Evolutionary conservation across 768 basidiomycete species (phyloP), one percentile per base, ranked within the genome.

Genomic region (Mycena sanguinolenta): DNA sequence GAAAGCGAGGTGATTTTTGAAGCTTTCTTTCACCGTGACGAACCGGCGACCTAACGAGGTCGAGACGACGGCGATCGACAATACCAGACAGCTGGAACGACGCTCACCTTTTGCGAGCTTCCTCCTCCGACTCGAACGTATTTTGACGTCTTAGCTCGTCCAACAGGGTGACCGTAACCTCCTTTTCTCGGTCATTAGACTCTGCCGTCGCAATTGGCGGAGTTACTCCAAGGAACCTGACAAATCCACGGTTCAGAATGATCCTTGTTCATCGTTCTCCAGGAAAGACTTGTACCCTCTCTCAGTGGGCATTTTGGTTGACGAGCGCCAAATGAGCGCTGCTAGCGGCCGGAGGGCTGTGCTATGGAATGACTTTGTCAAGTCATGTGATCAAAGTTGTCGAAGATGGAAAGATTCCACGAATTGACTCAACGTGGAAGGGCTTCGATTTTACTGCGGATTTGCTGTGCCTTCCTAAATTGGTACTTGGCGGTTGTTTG

Each of bases 61-160:
- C 34, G 34, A 50, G 49, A 44, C 50, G 53, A 63, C 32, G 53
- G 36, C 52, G 57, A 69, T 53, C 46, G 46, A 57, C 39, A 44
- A 55, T 21, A 44, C 17, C 17, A 3, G 50, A 34, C 38, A 60
- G 27, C 52, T 13, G 55, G 36, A 9, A 66, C 70, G 65, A 63
- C 60, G 46, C 93, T 84, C 79, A 98, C 97, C 97, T 91, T 70
- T 89, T 92, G 80, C 92, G 89, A 30, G 94, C 87, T 80, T 98
- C 96, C 63, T 95, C 92, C 71, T 95, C 94, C 58, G 87, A 91
- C 82, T 98, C 97, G 80, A 98, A 97, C 2, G 92, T 92, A 67
- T 93, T 92, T 77, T 97, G 92, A 54, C 88, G 84, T 77, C 90
- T 88, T 38, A 99, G 87, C 80, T 99, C 97, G 66, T 95, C 91